Conservation (phyloP, 2,329 filamentous ascomycete genomes). For the Anisogramma anomala region DNA sequence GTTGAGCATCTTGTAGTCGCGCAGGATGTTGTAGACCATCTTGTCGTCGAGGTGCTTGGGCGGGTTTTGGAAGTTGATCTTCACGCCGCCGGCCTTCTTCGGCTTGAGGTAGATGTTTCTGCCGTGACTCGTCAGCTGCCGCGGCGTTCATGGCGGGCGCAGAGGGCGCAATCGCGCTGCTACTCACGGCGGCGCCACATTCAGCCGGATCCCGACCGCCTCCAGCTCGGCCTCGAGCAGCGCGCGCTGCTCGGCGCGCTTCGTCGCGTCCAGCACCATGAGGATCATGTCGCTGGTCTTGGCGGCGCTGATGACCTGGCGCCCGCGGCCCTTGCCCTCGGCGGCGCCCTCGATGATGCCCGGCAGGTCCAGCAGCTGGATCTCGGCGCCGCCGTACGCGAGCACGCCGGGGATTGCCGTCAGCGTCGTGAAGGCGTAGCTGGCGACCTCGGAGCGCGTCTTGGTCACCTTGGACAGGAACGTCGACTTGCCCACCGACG, state of each 20-base stretch:
- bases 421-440: conserved; percentile 93
- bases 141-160: neutral
- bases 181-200: conserved; percentile 74
- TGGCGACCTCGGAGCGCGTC: conserved; percentile 89
- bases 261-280: conserved; percentile 95
- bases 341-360: conserved; percentile 96
- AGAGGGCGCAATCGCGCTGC: neutral
- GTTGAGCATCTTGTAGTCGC: conserved; percentile 98
- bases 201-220: conserved; percentile 86
- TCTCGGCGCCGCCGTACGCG: conserved; percentile 95
- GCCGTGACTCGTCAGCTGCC: conserved; percentile 4
- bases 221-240: conserved; percentile 87
- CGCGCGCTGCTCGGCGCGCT: conserved; percentile 84
- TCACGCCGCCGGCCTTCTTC: conserved; percentile 96
- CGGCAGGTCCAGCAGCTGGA: conserved; percentile 92
- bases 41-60: conserved; percentile 92
- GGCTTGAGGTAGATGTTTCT: conserved; percentile 95
- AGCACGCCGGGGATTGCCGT: conserved; percentile 95
- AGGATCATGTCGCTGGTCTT: conserved; percentile 97
- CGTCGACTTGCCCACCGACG: conserved; percentile 96
- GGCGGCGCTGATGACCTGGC: conserved; percentile 93
- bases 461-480: conserved; percentile 99
- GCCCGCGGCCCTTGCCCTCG: conserved; percentile 88
- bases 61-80: conserved; percentile 86
- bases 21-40: conserved; percentile 94